Percentiles rank a stretch among this genome's conserved stretches.
Conservation (phyloP, 2,329 filamentous ascomycete genomes). For the Colletotrichum siamense region DNA sequence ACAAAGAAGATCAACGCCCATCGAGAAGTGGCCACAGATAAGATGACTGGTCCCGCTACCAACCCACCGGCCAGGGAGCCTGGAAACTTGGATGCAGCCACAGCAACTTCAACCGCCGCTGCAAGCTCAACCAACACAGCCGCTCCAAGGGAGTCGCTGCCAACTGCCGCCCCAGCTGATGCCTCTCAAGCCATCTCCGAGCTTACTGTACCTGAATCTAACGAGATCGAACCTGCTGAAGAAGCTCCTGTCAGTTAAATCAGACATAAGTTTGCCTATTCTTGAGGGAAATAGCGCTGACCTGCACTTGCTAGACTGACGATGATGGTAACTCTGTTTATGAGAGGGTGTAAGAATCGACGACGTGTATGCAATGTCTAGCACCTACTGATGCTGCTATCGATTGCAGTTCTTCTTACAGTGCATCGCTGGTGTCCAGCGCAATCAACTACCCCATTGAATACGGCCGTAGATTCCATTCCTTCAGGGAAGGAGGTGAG, state of each 20-base stretch:
- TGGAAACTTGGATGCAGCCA: background rate
- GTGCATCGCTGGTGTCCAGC: background rate
- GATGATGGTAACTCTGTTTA: background rate
- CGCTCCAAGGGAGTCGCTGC: accelerated
- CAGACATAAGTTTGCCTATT: background rate
- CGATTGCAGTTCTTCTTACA: background rate
- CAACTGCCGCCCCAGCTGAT: background rate
- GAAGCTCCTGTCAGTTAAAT: background rate
- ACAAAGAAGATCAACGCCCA: background rate
- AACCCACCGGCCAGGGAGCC: background rate
- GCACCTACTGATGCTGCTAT: too few species aligned
- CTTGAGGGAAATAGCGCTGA: too few species aligned
- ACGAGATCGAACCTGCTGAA: background rate
- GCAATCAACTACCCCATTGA: background rate
- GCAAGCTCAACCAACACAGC: background rate
- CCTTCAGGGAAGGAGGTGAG: constrained; percentile 20
- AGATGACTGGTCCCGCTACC: background rate
- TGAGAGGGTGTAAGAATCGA: background rate
- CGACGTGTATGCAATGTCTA: background rate
- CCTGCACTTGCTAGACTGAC: background rate
- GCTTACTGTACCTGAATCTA: background rate
- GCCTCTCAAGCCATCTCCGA: background rate
- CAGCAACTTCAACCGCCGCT: background rate
- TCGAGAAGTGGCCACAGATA: background rate
- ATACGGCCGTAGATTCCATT: constrained; percentile 10